These are phyloP conservation scores for Neckera pumila DNA, from an alignment of 225 moss, liverwort and hornwort genomes.

Conservation along the genomic window DNA sequence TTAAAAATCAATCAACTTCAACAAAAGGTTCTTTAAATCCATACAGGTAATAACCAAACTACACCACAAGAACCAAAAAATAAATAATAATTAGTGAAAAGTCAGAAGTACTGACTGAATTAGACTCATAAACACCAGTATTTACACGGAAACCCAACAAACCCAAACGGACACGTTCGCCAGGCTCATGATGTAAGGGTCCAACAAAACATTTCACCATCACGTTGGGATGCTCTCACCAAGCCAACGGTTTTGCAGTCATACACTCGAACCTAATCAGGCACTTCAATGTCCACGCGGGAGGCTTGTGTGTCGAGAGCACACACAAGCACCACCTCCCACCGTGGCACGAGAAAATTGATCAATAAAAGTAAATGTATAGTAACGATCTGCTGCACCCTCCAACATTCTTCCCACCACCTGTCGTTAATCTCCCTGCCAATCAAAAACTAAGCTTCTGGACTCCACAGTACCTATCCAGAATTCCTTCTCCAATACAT, in stretches of 20 bases:
- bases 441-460: background rate
- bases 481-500: background rate
- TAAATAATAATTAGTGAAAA: background rate
- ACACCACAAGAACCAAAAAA: background rate
- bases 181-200: background rate
- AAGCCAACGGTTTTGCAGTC: background rate
- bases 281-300: background rate
- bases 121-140: background rate
- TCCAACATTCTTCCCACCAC: constrained; percentile 2
- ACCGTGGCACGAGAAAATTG: constrained; percentile 5
- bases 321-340: constrained; percentile 2
- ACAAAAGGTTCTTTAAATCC: background rate
- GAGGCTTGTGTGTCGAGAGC: background rate
- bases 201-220: background rate
- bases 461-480: background rate
- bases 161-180: background rate
- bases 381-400: constrained; percentile 3
- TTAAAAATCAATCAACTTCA: too few species aligned
- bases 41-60: background rate
- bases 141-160: background rate
- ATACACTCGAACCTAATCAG: background rate
- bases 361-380: constrained; percentile 9
- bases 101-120: background rate
- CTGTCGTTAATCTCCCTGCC: background rate
- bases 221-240: background rate